Evolutionary conservation across 352 stramenopile genomes (phyloP), one percentile per base, ranked within the genome.

Genomic region (Globisporangium acanthophoron): DNA sequence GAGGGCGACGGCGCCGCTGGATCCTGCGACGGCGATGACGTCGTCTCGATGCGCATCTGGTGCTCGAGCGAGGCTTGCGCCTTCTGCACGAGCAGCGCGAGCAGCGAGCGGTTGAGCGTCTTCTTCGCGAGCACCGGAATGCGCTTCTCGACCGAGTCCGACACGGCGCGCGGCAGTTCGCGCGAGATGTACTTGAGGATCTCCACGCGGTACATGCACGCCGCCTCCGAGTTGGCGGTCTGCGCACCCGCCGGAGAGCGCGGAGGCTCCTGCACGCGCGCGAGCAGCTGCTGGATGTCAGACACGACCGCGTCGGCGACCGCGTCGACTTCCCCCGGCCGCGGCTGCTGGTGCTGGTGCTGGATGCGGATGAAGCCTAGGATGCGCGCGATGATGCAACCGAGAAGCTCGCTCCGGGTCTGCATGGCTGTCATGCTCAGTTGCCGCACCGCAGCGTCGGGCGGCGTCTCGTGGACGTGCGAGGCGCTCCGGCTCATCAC

Each of bases 131-230:
- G 58, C 52, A 70, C 61, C 15, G 74, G 74, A 0, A 92, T 64
- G 13, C 78, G 70, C 52, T 87, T 88, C 62, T 92, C 78, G 0
- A 90, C 74, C 11, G 82, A 71, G 20, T 92, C 79, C 18, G 81
- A 71, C 40, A 92, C 78, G 0, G 82, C 76, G 44, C 82, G 82
- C n/a, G 79, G 79, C 24, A 92, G 71, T 52, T 92, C 82, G 24
- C 83, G 81, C 1, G 82, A 90, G 35, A 90, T 85, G 54, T 85
- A 90, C 70, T 92, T 92, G 52, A 92, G 73, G 64, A 92, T 90
- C 76, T 92, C 82, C 46, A 92, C 76, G 51, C 79, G 79, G 61
- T 92, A 92, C 80, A 90, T 92, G 63, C 76, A 78, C 52, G 76
- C 81, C 16, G 79, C 88, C 70, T 92, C 76, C 44, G 71, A 70